Evolutionary conservation across 176 grass and related monocot genomes (phyloP).

Genomic region (Oryza meyeriana): DNA sequence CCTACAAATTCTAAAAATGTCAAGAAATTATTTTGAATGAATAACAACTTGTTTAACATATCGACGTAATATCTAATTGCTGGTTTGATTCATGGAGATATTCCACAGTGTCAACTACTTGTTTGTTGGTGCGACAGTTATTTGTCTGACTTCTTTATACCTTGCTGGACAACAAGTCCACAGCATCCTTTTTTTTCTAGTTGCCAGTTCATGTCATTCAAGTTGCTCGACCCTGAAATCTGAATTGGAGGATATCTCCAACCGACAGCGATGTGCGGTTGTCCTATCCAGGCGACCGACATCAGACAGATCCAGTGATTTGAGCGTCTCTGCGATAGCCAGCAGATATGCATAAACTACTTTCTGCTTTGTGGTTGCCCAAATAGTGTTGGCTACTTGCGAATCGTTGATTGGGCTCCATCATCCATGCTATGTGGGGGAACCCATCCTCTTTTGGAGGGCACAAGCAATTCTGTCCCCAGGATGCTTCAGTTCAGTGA

Average conservation of each 20-base stretch:
- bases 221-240: constrained; percentile 3
- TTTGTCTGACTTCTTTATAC: constrained; percentile 1
- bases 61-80: constrained; percentile 10
- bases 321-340: background rate
- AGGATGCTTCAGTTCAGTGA: background rate
- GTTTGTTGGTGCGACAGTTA: constrained; percentile 26
- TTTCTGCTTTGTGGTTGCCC: background rate
- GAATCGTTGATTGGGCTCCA: background rate
- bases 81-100: background rate
- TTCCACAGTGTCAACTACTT: background rate
- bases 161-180: background rate
- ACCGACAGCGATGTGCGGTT: background rate
- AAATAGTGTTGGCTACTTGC: background rate
- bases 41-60: background rate
- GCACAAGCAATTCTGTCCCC: background rate
- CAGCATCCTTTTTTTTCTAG: constrained; percentile 16
- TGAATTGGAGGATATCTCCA: background rate
- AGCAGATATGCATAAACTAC: background rate
- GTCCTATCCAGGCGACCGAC: constrained; percentile 17
- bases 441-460: constrained; percentile 16
- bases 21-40: background rate
- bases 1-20: background rate
- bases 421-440: background rate
- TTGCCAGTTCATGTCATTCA: constrained; percentile 36
- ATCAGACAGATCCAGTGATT: background rate